Percentiles rank a stretch among this genome's conserved stretches.
Conservation (phyloP, 139 green algal genomes). For the Chlorella sp. region DNA sequence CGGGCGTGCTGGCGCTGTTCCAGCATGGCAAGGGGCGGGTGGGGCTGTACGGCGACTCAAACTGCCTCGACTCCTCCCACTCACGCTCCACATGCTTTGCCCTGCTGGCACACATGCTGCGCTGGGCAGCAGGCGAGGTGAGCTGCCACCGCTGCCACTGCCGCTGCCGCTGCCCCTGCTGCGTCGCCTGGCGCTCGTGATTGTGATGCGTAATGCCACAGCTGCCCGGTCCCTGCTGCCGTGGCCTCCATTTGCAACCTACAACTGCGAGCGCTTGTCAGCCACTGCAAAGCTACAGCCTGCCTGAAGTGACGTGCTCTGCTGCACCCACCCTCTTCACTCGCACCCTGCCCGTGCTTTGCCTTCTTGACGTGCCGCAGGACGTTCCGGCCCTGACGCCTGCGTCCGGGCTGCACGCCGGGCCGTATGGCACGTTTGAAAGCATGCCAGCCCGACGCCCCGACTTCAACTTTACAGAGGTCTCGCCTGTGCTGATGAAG, state of each 20-base stretch:
- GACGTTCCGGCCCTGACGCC: conserved; percentile 14
- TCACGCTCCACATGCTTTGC: conserved; percentile 65
- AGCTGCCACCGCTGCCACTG: background rate
- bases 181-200: too few species aligned
- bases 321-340: background rate
- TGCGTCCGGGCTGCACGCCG: background rate
- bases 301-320: background rate
- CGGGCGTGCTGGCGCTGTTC: conserved; percentile 57
- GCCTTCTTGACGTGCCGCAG: background rate
- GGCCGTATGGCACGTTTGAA: conserved; percentile 35
- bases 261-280: background rate
- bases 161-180: background rate
- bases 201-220: background rate
- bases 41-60: conserved; percentile 86
- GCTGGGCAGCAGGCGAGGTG: conserved; percentile 35
- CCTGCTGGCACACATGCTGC: conserved; percentile 61
- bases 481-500: conserved; percentile 66
- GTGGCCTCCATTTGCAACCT: background rate
- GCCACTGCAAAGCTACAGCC: background rate
- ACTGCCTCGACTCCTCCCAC: conserved; percentile 95
- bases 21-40: conserved; percentile 67
- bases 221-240: background rate
- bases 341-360: background rate
- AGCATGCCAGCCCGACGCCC: conserved; percentile 49
- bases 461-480: conserved; percentile 68